Base-by-base conservation (phyloP, 805 yeast species). In the Ascoidea rubescens region DNA sequence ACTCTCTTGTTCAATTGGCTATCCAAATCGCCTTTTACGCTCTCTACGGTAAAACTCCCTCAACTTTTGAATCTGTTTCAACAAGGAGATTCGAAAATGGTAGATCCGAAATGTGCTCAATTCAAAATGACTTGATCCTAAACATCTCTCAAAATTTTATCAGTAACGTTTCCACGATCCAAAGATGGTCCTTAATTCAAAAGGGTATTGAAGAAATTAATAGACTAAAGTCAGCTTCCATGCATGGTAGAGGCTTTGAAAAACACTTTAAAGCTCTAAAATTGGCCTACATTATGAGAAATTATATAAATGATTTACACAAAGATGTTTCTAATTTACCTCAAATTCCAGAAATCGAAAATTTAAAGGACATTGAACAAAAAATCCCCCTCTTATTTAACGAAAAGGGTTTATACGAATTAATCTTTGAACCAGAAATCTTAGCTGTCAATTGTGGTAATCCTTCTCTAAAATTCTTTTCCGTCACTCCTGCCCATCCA, bases 21-120 rank as follows among this genome's bases (percentile, higher is more conserved):
- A 79, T 89, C 66, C 96, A 89, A 64, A 82, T 91, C 6, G 87
- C 96, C 2, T 90, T 89, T 65, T 89, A 88, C 64, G 93, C 96
- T 0, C 71, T 89, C 47, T 89, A 89, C 60, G 97, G 97, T 17
- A 84, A 82, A 61, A 87, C 87, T 52, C 93, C 85, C 58, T 85
- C 91, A 56, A 84, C 95, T 1, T 83, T 87, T 59, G 97, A 89
- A 67, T 96, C 96, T 1, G 90, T 95, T 1, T 80, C 89, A 5
- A 84, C 90, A 1, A 70, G 95, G 54, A 72, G 72, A 54, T 85
- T 83, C 64, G 71, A 71, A 55, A 81, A 81, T 61, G 73, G 89
- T 5, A 73, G 95, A 58, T 82, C 89, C 0, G 87, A 84, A 55
- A 72, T 84, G 28, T 71, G 84, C 46, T 78, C 85, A 30, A 71